Percentiles rank a stretch among this genome's conserved stretches.
These are phyloP conservation scores for Lactarius sp. DNA, from an alignment of 768 basidiomycete genomes.

Conservation along the genomic window DNA sequence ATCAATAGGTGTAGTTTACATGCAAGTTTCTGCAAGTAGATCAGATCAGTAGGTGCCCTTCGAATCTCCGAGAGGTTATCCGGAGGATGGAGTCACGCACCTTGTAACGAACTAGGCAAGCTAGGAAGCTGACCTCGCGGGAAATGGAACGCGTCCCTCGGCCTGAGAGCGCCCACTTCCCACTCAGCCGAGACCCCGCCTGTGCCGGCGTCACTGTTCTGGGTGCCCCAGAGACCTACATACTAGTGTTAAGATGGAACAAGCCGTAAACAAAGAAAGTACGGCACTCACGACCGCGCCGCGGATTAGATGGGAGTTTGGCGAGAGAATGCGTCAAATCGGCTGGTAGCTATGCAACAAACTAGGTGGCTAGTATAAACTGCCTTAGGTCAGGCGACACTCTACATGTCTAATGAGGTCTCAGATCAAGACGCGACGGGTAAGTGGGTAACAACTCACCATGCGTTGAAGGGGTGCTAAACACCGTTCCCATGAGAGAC, in stretches of 20 bases:
- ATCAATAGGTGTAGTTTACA: neutral
- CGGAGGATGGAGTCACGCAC: neutral
- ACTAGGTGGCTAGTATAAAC: neutral
- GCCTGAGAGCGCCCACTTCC: conserved; percentile 4
- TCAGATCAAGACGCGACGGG: no score
- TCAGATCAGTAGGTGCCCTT: neutral
- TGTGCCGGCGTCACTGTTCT: neutral
- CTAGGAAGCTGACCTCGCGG: neutral
- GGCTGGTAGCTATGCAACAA: neutral
- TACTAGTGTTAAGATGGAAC: neutral
- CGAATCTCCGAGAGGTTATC: neutral
- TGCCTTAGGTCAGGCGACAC: no score
- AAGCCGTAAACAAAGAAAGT: neutral
- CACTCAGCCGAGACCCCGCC: neutral
- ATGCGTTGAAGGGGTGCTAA: no score
- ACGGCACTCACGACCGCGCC: neutral
- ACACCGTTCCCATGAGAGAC: no score
- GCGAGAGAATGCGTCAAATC: neutral
- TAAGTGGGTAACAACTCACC: no score
- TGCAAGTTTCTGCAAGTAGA: neutral
- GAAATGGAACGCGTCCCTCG: conserved; percentile 1
- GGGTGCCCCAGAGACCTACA: no score
- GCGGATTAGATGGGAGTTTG: neutral
- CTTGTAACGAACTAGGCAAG: neutral
- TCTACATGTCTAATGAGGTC: no score